These are phyloP conservation scores for Chytridium lagenaria DNA, from an alignment of 371 early-diverging fungal species.

Conservation along the genomic window DNA sequence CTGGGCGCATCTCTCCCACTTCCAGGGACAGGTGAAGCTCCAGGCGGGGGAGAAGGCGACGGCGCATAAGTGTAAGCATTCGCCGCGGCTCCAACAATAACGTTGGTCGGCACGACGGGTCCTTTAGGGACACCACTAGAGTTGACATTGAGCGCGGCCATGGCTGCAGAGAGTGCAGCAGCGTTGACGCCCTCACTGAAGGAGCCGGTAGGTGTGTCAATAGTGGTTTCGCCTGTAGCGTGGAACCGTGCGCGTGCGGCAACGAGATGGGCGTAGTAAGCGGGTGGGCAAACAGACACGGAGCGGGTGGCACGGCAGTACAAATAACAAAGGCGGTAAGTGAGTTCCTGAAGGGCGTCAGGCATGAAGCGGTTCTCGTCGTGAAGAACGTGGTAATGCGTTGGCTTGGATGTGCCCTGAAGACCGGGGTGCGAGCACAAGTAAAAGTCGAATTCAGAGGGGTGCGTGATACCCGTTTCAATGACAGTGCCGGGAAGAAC, in stretches of 20 bases:
- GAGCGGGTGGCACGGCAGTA: conserved; percentile 62
- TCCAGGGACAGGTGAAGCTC: not conserved
- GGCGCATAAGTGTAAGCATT: not conserved
- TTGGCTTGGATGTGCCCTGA: conserved; percentile 91
- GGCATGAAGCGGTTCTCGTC: conserved; percentile 88
- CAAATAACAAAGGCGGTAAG: conserved; percentile 87
- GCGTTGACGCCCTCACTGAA: not conserved
- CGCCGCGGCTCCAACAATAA: too few species aligned
- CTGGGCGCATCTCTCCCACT: too few species aligned
- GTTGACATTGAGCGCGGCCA: conserved; percentile 25
- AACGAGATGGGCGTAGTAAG: conserved; percentile 89
- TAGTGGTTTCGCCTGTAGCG: conserved; percentile 50
- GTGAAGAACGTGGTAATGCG: conserved; percentile 82
- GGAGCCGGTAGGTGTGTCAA: conserved; percentile 8
- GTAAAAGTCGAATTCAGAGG: conserved; percentile 73
- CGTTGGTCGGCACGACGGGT: not conserved
- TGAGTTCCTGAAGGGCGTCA: conserved; percentile 80
- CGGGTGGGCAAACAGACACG: conserved; percentile 82
- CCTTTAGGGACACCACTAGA: not conserved
- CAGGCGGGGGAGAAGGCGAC: not conserved
- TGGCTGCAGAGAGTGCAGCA: not conserved
- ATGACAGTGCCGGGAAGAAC: conserved; percentile 90
- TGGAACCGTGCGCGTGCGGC: conserved; percentile 86
- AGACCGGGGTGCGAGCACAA: conserved; percentile 90
- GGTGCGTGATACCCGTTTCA: conserved; percentile 64